Percentiles rank a stretch among this genome's conserved stretches.
These are phyloP conservation scores for Cryptosporidium felis DNA, from an alignment of 169 alveolate genomes.

Conservation along the genomic window DNA sequence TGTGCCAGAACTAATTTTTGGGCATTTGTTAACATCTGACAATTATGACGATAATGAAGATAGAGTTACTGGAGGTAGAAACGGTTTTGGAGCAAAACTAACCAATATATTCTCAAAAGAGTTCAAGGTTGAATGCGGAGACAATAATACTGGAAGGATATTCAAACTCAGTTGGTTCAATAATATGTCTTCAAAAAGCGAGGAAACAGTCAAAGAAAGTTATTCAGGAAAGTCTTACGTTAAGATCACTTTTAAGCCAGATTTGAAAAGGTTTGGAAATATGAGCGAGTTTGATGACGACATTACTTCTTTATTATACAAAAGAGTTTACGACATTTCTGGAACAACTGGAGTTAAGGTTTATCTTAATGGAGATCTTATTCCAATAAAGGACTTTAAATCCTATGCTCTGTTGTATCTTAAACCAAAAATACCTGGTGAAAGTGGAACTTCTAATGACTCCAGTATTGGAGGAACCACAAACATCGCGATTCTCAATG, in stretches of 20 bases:
- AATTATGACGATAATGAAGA: constrained; percentile 98
- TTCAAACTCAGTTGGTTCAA: constrained; percentile 89
- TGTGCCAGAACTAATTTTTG: constrained; percentile 98
- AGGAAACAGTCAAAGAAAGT: constrained; percentile 81
- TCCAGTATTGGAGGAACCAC: too few species aligned
- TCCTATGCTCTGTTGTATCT: constrained; percentile 94
- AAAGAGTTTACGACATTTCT: constrained; percentile 98
- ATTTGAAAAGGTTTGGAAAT: constrained; percentile 87
- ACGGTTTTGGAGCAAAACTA: constrained; percentile 99
- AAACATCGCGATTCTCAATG: too few species aligned
- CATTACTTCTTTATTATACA: constrained; percentile 89
- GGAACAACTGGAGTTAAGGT: constrained; percentile 96
- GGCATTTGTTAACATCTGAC: constrained; percentile 97
- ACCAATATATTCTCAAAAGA: constrained; percentile 96
- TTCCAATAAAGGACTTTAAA: constrained; percentile 91
- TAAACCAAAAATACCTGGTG: background rate
- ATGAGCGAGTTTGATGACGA: constrained; percentile 91
- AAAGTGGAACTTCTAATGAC: too few species aligned
- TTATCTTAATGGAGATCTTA: constrained; percentile 89
- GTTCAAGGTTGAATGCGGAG: constrained; percentile 95
- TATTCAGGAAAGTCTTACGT: constrained; percentile 88
- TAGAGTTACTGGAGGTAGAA: constrained; percentile 99
- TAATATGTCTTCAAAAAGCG: constrained; percentile 89
- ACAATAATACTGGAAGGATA: constrained; percentile 85
- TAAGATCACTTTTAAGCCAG: constrained; percentile 96